These are phyloP conservation scores for Fusarium algeriense DNA, from an alignment of 2,329 filamentous ascomycete genomes.

Conservation along the genomic window DNA sequence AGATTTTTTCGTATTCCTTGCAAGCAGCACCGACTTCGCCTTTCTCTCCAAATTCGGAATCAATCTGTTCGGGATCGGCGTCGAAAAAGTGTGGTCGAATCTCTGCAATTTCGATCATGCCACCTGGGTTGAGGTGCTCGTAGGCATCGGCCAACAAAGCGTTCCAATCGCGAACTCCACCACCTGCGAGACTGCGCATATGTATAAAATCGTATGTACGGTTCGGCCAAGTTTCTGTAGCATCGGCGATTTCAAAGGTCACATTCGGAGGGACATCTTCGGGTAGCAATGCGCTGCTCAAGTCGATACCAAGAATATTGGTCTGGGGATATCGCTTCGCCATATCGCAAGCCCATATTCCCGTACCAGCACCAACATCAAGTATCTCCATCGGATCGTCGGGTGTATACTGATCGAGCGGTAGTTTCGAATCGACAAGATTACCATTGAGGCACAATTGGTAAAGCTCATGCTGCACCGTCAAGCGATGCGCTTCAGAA, in stretches of 20 bases:
- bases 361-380: conserved; percentile 59
- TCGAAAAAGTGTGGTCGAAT: conserved; percentile 56
- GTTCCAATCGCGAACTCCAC: conserved; percentile 59
- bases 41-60: conserved; percentile 24
- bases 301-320: conserved; percentile 56
- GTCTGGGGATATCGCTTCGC: conserved; percentile 56
- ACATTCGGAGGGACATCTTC: conserved; percentile 68
- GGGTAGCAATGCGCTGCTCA: conserved; percentile 56
- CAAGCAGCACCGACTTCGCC: conserved; percentile 47
- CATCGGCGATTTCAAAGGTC: conserved; percentile 69
- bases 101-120: conserved; percentile 60
- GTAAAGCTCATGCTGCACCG: conserved; percentile 52
- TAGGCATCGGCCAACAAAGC: conserved; percentile 53
- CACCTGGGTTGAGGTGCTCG: conserved; percentile 58
- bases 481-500: conserved; percentile 50
- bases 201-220: conserved; percentile 57
- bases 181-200: conserved; percentile 58
- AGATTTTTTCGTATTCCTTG: conserved; percentile 52
- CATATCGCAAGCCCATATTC: conserved; percentile 59
- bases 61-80: conserved; percentile 49
- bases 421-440: conserved; percentile 50
- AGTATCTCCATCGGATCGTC: conserved; percentile 50
- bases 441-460: conserved; percentile 51
- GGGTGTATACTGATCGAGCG: conserved; percentile 41
- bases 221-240: conserved; percentile 60